Evolutionary conservation across 306 rosid species (phyloP), one percentile per base, ranked within the genome.

Genomic region (Clitoria ternatea): DNA sequence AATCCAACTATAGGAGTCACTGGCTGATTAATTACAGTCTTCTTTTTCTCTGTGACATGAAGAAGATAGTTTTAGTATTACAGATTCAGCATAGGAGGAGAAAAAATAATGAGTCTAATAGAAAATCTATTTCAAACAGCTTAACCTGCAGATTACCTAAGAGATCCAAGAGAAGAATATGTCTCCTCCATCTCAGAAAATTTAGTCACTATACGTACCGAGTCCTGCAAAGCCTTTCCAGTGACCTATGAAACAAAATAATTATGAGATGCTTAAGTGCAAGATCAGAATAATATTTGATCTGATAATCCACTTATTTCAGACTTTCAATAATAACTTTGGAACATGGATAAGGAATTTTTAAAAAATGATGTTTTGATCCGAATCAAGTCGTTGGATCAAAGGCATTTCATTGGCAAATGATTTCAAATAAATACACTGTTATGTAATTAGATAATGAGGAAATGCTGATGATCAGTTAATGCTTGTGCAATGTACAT

Each of bases 151-250:
- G 22, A 54, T 45, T 75, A 94, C 98, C 96, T 90, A 74, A 94
- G 84, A 81, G 79, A 74, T 66, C 84, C 88, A 32, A 61, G 80
- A 79, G 97, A 79, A 81, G 92, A 72, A 81, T 84, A 90, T 63
- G 85, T 56, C 61, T 83, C 85, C 84, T 94, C 98, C 90, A 94
- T 65, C 7, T 90, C 97, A 18, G 96, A 77, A 85, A 90, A 90
- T 48, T 79, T 85, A 50, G 92, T 85, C 29, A 77, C 68, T 49
- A 94, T 94, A 13, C 84, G 83, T 78, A 94, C 82, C 0, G 98
- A 94, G 72, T 94, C 97, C 70, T 68, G 86, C 85, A 94, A 82
- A 65, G 97, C 94, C 80, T 71, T 84, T 74, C 93, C 96, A 13
- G 81, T 74, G 62, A 90, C 89, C 97, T 93, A 74, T 33, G 73